Evolutionary conservation across 2,329 filamentous ascomycete genomes (phyloP).

Genomic region (Fusarium chlamydosporum): DNA sequence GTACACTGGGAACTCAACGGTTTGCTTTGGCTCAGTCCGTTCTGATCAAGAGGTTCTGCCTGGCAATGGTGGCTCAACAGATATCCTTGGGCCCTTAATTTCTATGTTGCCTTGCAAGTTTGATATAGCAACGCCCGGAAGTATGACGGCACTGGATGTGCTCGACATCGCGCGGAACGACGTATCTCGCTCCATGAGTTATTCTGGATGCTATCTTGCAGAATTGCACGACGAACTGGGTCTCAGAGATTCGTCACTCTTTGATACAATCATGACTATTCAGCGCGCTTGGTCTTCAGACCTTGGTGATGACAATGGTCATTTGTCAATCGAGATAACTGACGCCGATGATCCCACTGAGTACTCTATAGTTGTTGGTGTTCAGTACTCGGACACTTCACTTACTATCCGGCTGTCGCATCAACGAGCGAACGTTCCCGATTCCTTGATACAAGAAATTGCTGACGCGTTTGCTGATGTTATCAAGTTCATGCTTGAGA

Average conservation of each 20-base stretch:
- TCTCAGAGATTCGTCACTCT: neutral
- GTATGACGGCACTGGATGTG: neutral
- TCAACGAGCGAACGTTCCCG: neutral
- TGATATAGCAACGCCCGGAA: neutral
- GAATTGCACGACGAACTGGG: slow-evolving; percentile 4
- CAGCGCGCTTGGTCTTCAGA: slow-evolving; percentile 1
- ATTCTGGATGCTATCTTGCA: neutral
- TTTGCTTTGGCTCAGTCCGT: slow-evolving; percentile 58
- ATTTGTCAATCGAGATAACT: neutral
- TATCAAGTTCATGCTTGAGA: neutral
- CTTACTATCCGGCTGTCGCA: neutral
- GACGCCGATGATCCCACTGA: slow-evolving; percentile 1
- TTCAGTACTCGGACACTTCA: neutral
- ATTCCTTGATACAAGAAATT: neutral
- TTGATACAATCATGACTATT: slow-evolving; percentile 4
- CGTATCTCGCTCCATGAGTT: neutral
- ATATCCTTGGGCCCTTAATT: neutral
- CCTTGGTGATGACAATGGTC: neutral
- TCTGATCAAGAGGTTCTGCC: slow-evolving; percentile 52
- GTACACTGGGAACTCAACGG: neutral
- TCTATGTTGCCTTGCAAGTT: slow-evolving; percentile 2
- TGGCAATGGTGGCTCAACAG: slow-evolving; percentile 35
- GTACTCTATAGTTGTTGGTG: slow-evolving; percentile 1
- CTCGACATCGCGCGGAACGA: neutral
- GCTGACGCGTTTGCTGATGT: neutral